Conservation (phyloP, 139 green algal genomes). For the Penium margaritaceum region DNA sequence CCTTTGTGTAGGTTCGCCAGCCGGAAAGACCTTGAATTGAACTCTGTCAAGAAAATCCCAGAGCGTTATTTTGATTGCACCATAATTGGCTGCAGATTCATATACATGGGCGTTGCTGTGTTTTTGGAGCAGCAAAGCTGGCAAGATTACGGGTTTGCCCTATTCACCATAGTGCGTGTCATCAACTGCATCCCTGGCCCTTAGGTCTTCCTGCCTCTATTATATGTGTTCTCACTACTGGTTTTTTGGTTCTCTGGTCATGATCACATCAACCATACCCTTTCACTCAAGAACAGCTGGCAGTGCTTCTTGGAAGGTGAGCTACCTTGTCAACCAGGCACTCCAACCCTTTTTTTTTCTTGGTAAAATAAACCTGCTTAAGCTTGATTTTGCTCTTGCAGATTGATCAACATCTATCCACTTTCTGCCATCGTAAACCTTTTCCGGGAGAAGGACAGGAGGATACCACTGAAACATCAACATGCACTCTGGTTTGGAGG, state of each 20-base stretch:
- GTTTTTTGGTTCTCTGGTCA: not conserved
- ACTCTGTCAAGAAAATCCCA: too few relatives aligned
- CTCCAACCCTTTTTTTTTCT: not conserved
- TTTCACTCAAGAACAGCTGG: too few relatives aligned
- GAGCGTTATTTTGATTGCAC: too few relatives aligned
- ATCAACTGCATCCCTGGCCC: not conserved
- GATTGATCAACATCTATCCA: conserved; percentile 20
- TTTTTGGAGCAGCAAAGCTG: conserved; percentile 42
- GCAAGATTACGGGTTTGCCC: conserved; percentile 18
- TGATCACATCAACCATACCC: too few relatives aligned
- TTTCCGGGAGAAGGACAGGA: conserved; percentile 3
- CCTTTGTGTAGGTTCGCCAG: conserved; percentile 60
- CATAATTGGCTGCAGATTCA: conserved; percentile 40
- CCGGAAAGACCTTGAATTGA: too few relatives aligned
- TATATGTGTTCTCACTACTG: not conserved
- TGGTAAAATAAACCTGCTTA: not conserved
- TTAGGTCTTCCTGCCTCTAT: not conserved
- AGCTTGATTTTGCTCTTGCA: not conserved
- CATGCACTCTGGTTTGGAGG: conserved; percentile 26
- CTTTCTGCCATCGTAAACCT: conserved; percentile 21
- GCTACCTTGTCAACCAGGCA: not conserved
- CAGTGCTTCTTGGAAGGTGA: conserved; percentile 1
- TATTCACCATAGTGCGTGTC: conserved; percentile 26
- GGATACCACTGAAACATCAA: conserved; percentile 28
- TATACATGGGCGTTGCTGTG: conserved; percentile 46